Base-by-base conservation (phyloP, 2,329 filamentous ascomycete genomes). In the Clathrospora elynae region DNA sequence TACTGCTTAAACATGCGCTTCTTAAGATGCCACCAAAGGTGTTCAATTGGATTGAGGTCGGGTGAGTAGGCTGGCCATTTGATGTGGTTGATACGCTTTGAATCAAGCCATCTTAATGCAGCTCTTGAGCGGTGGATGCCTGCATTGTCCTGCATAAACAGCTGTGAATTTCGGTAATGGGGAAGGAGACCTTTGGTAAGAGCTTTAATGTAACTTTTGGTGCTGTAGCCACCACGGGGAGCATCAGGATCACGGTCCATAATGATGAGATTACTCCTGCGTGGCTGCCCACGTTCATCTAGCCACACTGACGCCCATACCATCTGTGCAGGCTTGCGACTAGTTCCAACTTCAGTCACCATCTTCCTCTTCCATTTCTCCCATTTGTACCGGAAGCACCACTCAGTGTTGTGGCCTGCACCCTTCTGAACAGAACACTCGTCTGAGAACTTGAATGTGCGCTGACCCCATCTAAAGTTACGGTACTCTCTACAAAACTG, bases 1-100 rank as follows among this genome's bases (percentile, higher is more conserved):
- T 51, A 42, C 3, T 51, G 24, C 23, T 51, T 33, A 25, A 51
- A 46, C 22, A 60, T 42, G 13, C 42, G 19, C 30, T 53, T 46
- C 38, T 66, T 65, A 6, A 65, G 43, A 1, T 30, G 9, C 32
- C 30, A 36, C 53, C 41, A 65, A 18, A 62, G 33, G 43, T 64
- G 42, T 38, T 67, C 46, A 49, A 67, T 66, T 18, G 47, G 57
- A 33, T 66, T 64, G 11, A 66, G 46, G 49, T 65, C 53, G 18
- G 50, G 55, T 32, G 29, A 50, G 26, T 60, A 62, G 2, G 47
- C 36, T 11, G 46, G 57, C 54, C 46, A 64, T 28, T 55, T 26
- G 7, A 61, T 47, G 5, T 47, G 13, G 3, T 20, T 11, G 35
- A 66, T 57, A 3, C 41, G 26, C 10, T 52, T 16, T 11, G 29